Evolutionary conservation across 208 protist species (phyloP).

Genomic region (Leishmania tropica): DNA sequence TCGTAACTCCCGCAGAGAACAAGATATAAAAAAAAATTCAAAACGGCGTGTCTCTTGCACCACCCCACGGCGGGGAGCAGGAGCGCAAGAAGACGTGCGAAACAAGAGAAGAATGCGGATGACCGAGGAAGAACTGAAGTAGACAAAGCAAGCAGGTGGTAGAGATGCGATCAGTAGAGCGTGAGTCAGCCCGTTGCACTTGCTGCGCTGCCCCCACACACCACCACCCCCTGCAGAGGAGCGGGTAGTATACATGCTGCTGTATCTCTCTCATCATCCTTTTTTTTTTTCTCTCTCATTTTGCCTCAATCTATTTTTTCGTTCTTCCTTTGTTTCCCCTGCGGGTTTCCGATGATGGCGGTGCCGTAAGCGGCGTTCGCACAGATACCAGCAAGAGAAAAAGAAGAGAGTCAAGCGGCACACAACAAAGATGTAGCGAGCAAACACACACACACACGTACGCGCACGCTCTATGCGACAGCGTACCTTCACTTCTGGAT

Average conservation of each 20-base stretch:
- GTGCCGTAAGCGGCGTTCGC: neutral
- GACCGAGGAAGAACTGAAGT: neutral
- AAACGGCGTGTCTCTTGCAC: neutral
- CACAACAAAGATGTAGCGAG: neutral
- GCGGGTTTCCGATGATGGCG: neutral
- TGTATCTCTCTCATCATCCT: neutral
- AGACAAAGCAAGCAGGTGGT: neutral
- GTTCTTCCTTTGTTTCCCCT: neutral
- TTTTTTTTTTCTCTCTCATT: neutral
- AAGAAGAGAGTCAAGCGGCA: neutral
- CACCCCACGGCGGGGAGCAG: neutral
- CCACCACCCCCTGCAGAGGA: too few species aligned
- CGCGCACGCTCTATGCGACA: neutral
- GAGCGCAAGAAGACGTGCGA: neutral
- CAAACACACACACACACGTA: neutral
- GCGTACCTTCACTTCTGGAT: neutral
- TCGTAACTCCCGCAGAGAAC: neutral
- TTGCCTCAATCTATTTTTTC: neutral
- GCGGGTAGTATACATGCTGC: neutral
- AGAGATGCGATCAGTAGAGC: neutral
- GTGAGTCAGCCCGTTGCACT: neutral
- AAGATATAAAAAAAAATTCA: neutral
- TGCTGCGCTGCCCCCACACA: neutral
- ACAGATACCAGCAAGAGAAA: neutral
- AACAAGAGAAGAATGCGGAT: neutral